Evolutionary conservation across 2,329 filamentous ascomycete genomes (phyloP), one percentile per base, ranked within the genome.

Genomic region (Fusarium solani-melongenae): DNA sequence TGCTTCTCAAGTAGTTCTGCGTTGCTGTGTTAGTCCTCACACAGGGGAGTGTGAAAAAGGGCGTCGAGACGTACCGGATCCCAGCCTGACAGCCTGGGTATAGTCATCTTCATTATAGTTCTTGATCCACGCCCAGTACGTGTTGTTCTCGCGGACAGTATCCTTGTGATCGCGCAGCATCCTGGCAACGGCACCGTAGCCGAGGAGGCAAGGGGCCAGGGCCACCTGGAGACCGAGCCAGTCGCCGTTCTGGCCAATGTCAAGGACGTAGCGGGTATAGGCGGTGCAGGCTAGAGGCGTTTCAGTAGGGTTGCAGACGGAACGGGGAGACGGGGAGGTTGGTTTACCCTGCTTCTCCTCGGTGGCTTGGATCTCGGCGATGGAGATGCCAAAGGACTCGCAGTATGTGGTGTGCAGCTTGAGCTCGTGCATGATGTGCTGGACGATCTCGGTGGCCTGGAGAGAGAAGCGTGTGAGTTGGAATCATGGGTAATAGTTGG

Each of bases 51-150:
- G 5, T 15, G 12, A 33, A 14, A 31, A 6, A 12, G 6, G 17
- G 10, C 46, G 6, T 51, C 27, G 12, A 20, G 27, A 51, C 46
- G 10, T 84, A 94, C 93, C 90, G 63, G 88, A 90, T 24, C 94
- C 94, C 4, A 90, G 86, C 72, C 86, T 86, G 62, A 97, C 93
- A 7, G 94, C 93, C 70, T 91, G 86, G 1, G 86, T 83, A 75
- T 97, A 98, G 80, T 96, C 93, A 1, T 94, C 91, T 3, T 92
- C 93, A 17, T 93, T 89, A 79, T 98, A 98, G 78, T 94, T 97
- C 79, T 95, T 87, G 74, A 98, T 94, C 96, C 96, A 98, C 53
- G 91, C 89, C 92, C 93, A 96, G 84, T 97, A 98, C 20, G 84
- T 86, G 80, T 96, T 97, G 0, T 86, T 90, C 14, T 92, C 86